Evolutionary conservation across 2,329 filamentous ascomycete genomes (phyloP).

Genomic region (Aspergillus piperis): DNA sequence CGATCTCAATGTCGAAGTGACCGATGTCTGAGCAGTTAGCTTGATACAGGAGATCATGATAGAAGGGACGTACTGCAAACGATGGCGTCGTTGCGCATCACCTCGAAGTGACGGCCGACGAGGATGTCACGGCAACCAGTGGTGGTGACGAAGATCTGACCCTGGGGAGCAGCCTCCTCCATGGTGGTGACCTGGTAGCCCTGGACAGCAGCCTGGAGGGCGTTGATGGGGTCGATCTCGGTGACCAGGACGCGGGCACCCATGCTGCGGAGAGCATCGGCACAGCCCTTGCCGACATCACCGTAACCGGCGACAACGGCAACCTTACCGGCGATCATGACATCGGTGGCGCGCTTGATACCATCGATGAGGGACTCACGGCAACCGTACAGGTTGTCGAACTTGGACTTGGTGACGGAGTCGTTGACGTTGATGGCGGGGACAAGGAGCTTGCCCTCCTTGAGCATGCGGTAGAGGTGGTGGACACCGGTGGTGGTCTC

Average conservation of each 20-base stretch:
- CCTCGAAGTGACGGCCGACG: conserved; percentile 86
- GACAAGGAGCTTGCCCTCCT: conserved; percentile 83
- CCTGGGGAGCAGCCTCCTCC: conserved; percentile 85
- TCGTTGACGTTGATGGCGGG: conserved; percentile 99
- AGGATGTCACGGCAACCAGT: conserved; percentile 99
- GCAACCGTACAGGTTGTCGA: conserved; percentile 99
- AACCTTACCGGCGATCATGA: conserved; percentile 99
- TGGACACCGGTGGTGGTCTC: conserved; percentile 99
- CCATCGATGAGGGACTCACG: conserved; percentile 97
- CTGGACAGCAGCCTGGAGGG: conserved; percentile 96
- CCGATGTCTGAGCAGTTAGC: conserved; percentile 71
- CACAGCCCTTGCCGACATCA: conserved; percentile 99
- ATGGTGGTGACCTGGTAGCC: conserved; percentile 97
- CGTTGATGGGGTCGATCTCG: conserved; percentile 99
- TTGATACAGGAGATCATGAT: background rate
- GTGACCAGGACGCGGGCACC: conserved; percentile 95
- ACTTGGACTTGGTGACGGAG: conserved; percentile 99
- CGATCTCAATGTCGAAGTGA: conserved; percentile 99
- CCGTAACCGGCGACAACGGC: conserved; percentile 96
- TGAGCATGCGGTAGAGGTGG: conserved; percentile 98
- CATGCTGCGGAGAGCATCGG: conserved; percentile 93
- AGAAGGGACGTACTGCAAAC: conserved; percentile 75
- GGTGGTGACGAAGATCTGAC: conserved; percentile 99
- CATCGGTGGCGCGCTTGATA: conserved; percentile 99
- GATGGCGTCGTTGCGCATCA: conserved; percentile 95